Conservation (phyloP, 805 yeast genomes). For the Ogataea haglerorum region DNA sequence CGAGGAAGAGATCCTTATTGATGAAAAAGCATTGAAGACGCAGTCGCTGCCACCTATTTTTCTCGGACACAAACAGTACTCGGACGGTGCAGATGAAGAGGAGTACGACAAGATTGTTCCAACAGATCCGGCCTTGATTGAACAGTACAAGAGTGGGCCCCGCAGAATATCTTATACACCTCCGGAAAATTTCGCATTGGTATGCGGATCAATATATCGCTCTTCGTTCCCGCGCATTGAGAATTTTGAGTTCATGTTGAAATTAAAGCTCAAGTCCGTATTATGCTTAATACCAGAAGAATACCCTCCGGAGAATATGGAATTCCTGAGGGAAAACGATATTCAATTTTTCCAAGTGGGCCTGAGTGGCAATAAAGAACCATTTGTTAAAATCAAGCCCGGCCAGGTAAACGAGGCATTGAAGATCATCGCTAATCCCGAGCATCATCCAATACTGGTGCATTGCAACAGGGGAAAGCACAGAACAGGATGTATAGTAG, state of each 20-base stretch:
- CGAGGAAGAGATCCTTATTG: slow-evolving; percentile 19
- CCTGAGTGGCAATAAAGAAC: slow-evolving; percentile 93
- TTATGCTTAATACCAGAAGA: slow-evolving; percentile 88
- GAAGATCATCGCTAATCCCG: slow-evolving; percentile 76
- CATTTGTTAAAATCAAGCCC: slow-evolving; percentile 71
- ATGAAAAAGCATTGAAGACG: slow-evolving; percentile 14
- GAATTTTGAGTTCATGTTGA: slow-evolving; percentile 67
- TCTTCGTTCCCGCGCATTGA: slow-evolving; percentile 87
- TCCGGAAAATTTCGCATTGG: slow-evolving; percentile 91
- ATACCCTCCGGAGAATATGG: slow-evolving; percentile 73
- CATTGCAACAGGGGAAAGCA: slow-evolving; percentile 98
- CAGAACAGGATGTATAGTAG: slow-evolving; percentile 93
- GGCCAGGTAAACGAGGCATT: slow-evolving; percentile 76
- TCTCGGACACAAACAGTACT: not conserved
- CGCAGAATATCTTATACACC: slow-evolving; percentile 39
- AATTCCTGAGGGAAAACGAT: slow-evolving; percentile 56
- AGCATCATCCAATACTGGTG: slow-evolving; percentile 84
- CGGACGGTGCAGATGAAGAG: slow-evolving; percentile 27
- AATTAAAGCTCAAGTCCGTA: slow-evolving; percentile 65
- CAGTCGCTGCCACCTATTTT: slow-evolving; percentile 6
- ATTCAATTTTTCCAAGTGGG: slow-evolving; percentile 84
- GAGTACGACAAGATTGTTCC: slow-evolving; percentile 31
- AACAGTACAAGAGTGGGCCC: slow-evolving; percentile 14
- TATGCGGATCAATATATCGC: slow-evolving; percentile 74
- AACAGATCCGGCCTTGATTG: slow-evolving; percentile 21